Base-by-base conservation (phyloP, 805 yeast genomes). In the Candida nonsorbophila region DNA sequence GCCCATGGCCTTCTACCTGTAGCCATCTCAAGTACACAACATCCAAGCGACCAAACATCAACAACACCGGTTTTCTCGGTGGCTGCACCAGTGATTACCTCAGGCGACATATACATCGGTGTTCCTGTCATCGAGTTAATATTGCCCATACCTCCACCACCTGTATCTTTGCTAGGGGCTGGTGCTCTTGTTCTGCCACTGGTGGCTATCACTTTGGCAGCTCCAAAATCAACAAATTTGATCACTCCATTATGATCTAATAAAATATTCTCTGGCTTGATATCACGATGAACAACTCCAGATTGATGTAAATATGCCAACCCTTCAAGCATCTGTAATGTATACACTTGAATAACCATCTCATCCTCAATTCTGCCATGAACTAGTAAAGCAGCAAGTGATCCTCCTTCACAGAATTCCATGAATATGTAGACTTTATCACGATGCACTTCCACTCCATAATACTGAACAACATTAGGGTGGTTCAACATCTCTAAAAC, bases 81-180 rank as follows among this genome's bases (percentile, higher is more conserved):
- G 1, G 69, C 55, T 5, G 73, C 67, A 2, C 97, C 97, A 1
- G 92, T 84, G 34, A 92, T 85, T 0, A 85, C 84, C 48, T 92
- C 98, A 0, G 98, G 98, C 0, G 97, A 86, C 97, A 92, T 90
- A 58, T 92, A 92, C 97, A 90, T 92, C 10, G 97, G 97, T 0
- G 98, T 92, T 22, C 98, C 98, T 2, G 94, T 79, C 66, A 83
- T 69, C 16, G 73, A 62, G 27, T 57, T 60, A 37, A 72, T 62
- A 41, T 67, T 59, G 27, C 33, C 36, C 20, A 37, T 37, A 20
- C 30, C 24, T 2, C 44, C 32, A n/a, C 37, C 36, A 23, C 18
- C 29, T 2, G 35, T 30, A 30, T 23, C 34, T 24, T 31, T 32
- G 10, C 39, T 22, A 8, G 32, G 31, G 27, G 51, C 41, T 7